A percentile compares a stretch with the other conserved stretches of the same genome.
Conservation (phyloP, 176 grass and related monocot species). For the Melocanna baccifera region DNA sequence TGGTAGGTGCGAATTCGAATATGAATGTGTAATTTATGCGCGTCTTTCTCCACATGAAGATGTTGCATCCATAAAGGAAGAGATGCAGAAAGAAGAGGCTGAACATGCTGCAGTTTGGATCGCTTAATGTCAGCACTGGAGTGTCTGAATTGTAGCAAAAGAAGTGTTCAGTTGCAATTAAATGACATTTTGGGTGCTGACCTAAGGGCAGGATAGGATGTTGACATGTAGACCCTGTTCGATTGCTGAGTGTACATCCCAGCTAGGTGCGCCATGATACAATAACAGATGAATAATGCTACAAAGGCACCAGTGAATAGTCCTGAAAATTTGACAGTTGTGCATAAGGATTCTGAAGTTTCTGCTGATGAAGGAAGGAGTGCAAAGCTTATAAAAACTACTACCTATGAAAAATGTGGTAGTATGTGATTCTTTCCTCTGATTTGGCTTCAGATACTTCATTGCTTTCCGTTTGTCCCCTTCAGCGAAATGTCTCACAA, state of each 20-base stretch:
- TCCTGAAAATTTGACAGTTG: conserved; percentile 49
- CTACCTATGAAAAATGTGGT: conserved; percentile 96
- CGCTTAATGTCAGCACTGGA: conserved; percentile 28
- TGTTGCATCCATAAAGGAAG: conserved; percentile 95
- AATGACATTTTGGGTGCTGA: conserved; percentile 35
- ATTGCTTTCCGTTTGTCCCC: conserved; percentile 85
- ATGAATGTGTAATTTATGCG: conserved; percentile 94
- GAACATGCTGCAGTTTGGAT: conserved; percentile 78
- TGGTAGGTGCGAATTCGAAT: conserved; percentile 85
- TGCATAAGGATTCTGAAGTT: conserved; percentile 25
- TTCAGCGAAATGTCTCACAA: conserved; percentile 71
- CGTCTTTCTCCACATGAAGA: conserved; percentile 96
- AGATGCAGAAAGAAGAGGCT: conserved; percentile 92
- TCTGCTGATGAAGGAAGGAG: conserved; percentile 10
- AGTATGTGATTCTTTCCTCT: conserved; percentile 73
- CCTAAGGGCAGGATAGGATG: conserved; percentile 92
- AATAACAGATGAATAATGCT: conserved; percentile 84
- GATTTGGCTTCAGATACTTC: conserved; percentile 91
- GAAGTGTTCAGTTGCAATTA: not conserved
- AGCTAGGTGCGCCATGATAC: conserved; percentile 79
- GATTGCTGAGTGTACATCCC: conserved; percentile 86
- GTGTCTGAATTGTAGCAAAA: not conserved
- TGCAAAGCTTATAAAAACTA: conserved; percentile 14
- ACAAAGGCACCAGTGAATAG: conserved; percentile 72
- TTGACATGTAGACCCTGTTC: conserved; percentile 92